Evolutionary conservation across 352 stramenopile genomes (phyloP).

Genomic region (Phytopythium sindhum): DNA sequence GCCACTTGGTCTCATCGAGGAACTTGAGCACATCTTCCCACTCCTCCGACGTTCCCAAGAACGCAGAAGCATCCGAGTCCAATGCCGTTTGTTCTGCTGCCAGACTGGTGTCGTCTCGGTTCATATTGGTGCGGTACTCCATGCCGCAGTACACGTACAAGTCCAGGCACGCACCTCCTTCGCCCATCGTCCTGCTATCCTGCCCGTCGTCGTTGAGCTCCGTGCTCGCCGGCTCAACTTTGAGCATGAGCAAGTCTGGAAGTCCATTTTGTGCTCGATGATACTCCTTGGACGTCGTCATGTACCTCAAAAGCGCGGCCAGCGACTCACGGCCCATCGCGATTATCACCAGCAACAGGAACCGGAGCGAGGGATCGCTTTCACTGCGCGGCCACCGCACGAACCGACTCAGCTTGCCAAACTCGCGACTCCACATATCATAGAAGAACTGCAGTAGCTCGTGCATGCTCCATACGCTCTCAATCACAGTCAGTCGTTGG

Average conservation of each 20-base stretch:
- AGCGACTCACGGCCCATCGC: slow-evolving; percentile 43
- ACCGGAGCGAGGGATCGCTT: slow-evolving; percentile 28
- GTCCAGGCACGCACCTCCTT: slow-evolving; percentile 35
- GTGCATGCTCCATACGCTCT: slow-evolving; percentile 31
- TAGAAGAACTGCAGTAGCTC: slow-evolving; percentile 40
- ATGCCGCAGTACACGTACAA: slow-evolving; percentile 53
- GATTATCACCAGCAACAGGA: slow-evolving; percentile 48
- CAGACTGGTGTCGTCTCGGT: slow-evolving; percentile 15
- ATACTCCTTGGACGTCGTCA: slow-evolving; percentile 64
- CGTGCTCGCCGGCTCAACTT: slow-evolving; percentile 11
- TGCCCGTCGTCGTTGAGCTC: background rate
- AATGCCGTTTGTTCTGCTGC: background rate
- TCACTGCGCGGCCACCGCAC: slow-evolving; percentile 45
- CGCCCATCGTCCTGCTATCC: background rate
- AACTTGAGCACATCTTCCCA: slow-evolving; percentile 17
- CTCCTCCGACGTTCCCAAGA: background rate
- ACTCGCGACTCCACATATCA: slow-evolving; percentile 34
- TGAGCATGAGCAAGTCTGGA: slow-evolving; percentile 62
- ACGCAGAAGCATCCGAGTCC: slow-evolving; percentile 12
- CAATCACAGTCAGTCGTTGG: slow-evolving; percentile 33
- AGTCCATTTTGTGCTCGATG: slow-evolving; percentile 72
- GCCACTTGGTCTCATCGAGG: slow-evolving; percentile 13
- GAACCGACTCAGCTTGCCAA: slow-evolving; percentile 61
- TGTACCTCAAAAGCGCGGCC: slow-evolving; percentile 49
- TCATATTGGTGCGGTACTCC: slow-evolving; percentile 50